Conservation (phyloP, 805 yeast species). For the Saturnispora quitensis region DNA sequence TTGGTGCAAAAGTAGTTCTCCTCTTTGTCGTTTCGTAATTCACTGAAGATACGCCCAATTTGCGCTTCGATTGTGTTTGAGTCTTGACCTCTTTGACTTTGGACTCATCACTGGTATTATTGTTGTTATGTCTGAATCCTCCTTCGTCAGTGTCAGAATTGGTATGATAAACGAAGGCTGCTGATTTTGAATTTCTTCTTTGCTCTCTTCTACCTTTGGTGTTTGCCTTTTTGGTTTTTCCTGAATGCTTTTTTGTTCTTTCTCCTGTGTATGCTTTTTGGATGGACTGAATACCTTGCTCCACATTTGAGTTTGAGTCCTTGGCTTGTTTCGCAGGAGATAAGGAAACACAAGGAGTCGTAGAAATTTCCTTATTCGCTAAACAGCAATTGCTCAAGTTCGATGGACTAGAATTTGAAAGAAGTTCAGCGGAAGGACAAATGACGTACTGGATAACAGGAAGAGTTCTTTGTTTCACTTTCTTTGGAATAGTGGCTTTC, state of each 20-base stretch:
- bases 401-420: background rate
- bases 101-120: background rate
- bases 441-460: background rate
- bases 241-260: background rate
- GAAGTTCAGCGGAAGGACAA: background rate
- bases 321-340: background rate
- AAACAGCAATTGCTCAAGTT: background rate
- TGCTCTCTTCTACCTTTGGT: background rate
- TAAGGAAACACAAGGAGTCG: background rate
- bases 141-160: background rate
- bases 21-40: conserved; percentile 22
- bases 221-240: background rate
- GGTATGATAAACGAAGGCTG: background rate
- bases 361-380: background rate
- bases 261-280: background rate
- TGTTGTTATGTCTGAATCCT: background rate
- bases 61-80: background rate
- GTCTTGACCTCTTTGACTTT: background rate
- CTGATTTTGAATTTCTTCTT: background rate
- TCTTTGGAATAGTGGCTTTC: conserved; percentile 15
- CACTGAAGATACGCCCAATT: conserved; percentile 5
- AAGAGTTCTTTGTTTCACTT: background rate
- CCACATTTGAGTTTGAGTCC: background rate
- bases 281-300: background rate
- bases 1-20: conserved; percentile 19